Evolutionary conservation across 768 basidiomycete species (phyloP).

Genomic region (Termitomyces sp.): DNA sequence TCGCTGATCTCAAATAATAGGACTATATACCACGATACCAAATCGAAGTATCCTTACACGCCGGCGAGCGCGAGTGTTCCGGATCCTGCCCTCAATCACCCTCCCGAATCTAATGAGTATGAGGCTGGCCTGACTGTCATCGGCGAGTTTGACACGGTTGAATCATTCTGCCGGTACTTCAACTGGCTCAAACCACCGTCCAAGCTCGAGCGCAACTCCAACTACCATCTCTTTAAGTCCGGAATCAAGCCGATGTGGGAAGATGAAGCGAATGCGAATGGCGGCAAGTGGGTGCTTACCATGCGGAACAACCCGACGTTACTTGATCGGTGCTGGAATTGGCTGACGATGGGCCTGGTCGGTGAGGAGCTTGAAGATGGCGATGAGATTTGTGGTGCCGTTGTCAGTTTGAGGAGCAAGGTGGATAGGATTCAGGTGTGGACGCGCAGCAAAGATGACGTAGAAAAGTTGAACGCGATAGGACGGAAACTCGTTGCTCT

Average conservation of each 20-base stretch:
- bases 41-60: constrained; percentile 60
- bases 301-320: constrained; percentile 79
- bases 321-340: constrained; percentile 85
- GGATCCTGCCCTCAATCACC: constrained; percentile 28
- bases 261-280: constrained; percentile 84
- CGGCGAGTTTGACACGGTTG: constrained; percentile 88
- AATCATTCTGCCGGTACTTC: constrained; percentile 87
- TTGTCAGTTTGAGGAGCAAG: constrained; percentile 82
- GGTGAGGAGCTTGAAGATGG: constrained; percentile 74
- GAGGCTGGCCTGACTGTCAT: constrained; percentile 84
- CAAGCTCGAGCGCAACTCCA: constrained; percentile 81
- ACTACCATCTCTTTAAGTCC: constrained; percentile 93
- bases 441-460: constrained; percentile 82
- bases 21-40: constrained; percentile 90
- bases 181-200: constrained; percentile 94
- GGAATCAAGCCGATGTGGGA: constrained; percentile 99
- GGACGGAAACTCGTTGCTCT: constrained; percentile 79
- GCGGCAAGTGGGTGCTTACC: constrained; percentile 93
- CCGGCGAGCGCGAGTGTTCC: constrained; percentile 31
- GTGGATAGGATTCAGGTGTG: constrained; percentile 90
- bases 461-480: constrained; percentile 78
- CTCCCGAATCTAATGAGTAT: constrained; percentile 68
- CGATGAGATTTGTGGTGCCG: constrained; percentile 78
- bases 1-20: constrained; percentile 29
- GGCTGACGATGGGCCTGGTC: constrained; percentile 88